These are phyloP conservation scores for Hamamelis virginiana DNA, from an alignment of 164 flowering plant genomes.

Conservation along the genomic window DNA sequence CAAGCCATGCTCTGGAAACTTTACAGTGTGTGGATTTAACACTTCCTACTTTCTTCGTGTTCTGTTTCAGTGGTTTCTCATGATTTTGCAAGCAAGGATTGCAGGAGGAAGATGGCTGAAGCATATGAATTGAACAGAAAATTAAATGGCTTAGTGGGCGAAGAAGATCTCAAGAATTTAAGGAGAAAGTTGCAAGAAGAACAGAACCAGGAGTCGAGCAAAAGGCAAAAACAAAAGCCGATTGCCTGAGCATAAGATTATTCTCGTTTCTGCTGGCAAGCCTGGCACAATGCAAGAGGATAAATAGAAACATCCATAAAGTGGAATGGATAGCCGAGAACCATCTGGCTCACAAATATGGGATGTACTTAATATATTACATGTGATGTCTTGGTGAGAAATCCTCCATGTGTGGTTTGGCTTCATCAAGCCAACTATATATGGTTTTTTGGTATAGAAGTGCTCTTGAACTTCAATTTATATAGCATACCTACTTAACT, in stretches of 20 bases:
- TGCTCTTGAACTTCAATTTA: too few species aligned
- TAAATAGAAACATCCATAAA: too few species aligned
- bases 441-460: too few species aligned
- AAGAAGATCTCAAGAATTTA: conserved; percentile 53
- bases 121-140: conserved; percentile 73
- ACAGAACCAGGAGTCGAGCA: conserved; percentile 25
- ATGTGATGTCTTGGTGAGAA: too few species aligned
- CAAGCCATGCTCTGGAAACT: too few species aligned
- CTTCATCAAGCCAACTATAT: too few species aligned
- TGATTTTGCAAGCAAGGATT: conserved; percentile 82
- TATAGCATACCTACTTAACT: too few species aligned
- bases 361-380: too few species aligned
- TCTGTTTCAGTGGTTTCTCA: conserved; percentile 69
- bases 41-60: background rate
- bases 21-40: too few species aligned
- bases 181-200: conserved; percentile 60
- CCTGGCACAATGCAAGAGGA: background rate
- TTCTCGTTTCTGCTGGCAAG: background rate
- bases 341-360: too few species aligned
- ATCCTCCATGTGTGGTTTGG: too few species aligned
- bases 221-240: conserved; percentile 44
- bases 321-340: too few species aligned
- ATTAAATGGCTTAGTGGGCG: conserved; percentile 45
- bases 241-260: conserved; percentile 4
- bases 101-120: conserved; percentile 69